Evolutionary conservation across 805 yeast species (phyloP).

Genomic region (Maudiozyma bulderi): DNA sequence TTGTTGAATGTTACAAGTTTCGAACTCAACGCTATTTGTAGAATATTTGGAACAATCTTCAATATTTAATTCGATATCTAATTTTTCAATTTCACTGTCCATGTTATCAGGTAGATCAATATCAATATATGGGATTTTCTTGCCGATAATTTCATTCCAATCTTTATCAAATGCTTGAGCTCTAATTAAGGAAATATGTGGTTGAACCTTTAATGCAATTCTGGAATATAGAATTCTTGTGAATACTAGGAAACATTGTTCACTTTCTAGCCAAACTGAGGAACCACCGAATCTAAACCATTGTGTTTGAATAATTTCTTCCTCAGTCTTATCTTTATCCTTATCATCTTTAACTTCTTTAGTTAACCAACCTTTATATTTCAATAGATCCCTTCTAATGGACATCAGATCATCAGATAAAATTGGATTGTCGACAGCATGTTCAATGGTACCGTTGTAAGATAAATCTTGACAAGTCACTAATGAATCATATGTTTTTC

Average conservation of each 20-base stretch:
- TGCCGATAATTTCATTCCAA: conserved; percentile 30
- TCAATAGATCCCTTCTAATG: not conserved
- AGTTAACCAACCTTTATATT: not conserved
- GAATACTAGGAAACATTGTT: conserved; percentile 40
- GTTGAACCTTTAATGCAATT: not conserved
- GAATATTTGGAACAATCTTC: conserved; percentile 22
- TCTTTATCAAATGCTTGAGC: conserved; percentile 36
- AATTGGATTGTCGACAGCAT: conserved; percentile 2
- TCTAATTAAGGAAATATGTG: conserved; percentile 30
- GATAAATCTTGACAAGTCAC: conserved; percentile 9
- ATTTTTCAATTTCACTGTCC: conserved; percentile 20
- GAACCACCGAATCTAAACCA: conserved; percentile 36
- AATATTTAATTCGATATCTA: conserved; percentile 15
- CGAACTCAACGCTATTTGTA: conserved; percentile 8
- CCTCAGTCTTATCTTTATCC: not conserved
- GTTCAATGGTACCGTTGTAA: conserved; percentile 5
- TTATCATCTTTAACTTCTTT: not conserved
- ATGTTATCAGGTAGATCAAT: conserved; percentile 16
- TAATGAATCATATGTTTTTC: not conserved
- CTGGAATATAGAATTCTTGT: not conserved
- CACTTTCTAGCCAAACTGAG: conserved; percentile 42
- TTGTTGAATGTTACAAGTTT: conserved; percentile 14
- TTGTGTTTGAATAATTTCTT: conserved; percentile 5
- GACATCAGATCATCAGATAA: not conserved
- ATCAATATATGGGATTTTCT: conserved; percentile 24